Base-by-base conservation (phyloP, 768 basidiomycete genomes). In the Tricholoma furcatifolium region DNA sequence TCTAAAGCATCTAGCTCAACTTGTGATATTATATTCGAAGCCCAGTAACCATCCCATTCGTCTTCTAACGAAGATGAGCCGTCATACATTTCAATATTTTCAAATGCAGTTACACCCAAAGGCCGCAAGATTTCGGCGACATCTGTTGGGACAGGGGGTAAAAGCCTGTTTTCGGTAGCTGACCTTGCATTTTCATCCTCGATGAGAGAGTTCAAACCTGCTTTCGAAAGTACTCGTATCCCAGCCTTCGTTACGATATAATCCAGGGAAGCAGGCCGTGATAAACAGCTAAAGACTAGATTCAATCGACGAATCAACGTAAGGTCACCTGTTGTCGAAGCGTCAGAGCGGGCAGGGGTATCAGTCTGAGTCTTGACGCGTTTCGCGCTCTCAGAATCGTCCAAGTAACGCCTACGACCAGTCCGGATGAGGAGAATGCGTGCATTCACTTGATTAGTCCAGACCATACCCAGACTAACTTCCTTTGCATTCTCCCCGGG, bases 361-460 rank as follows among this genome's bases (percentile, higher is more conserved):
- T 43, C 51, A 48, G 62, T 56, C 11, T 4, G 14, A 17, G 43
- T 34, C 63, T 63, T 65, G 54, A 55, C 48, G 55, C 70, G 62
- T 72, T 74, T 64, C 52, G 50, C 9, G 21, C 17, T 31, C 40
- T 68, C 70, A 21, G 53, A 57, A 36, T 73, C 73, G 50, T 74
- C 69, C 23, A 88, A 64, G 53, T 83, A 75, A 42, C 82, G 76
- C 51, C 87, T 77, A 54, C 91, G 75, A 9, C 80, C 81, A 0
- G 93, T 94, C 27, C 91, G 81, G 40, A 79, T 81, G 47, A 97
- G 78, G 77, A 96, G 85, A 42, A 98, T 79, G 20, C 96, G 81
- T 4, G 78, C 79, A 60, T 96, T 95, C 51, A 98, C 76, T 62
- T 92, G 88, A 67, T 96, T 98, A 14, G 95, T 89, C 96, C 96